Percentiles rank a stretch among this genome's conserved stretches.
Evolutionary conservation across 192 early-diverging fungal genomes (phyloP).

Genomic region (Backusella psychrophila): DNA sequence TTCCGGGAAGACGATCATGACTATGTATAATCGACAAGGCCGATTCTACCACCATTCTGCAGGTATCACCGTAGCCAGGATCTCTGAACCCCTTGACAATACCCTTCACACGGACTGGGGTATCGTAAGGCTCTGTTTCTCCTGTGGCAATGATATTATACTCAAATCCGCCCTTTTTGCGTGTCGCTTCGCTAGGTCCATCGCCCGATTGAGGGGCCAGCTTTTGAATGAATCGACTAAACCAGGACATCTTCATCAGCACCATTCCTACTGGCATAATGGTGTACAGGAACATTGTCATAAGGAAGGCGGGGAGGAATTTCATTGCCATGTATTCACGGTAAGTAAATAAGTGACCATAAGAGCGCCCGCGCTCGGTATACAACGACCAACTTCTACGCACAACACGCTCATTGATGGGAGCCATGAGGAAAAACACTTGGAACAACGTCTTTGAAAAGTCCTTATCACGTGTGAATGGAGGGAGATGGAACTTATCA

Average conservation of each 20-base stretch:
- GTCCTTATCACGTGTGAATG: conserved; percentile 50
- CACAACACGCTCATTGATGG: conserved; percentile 61
- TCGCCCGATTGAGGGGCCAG: conserved; percentile 66
- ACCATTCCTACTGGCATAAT: conserved; percentile 34
- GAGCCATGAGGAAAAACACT: conserved; percentile 59
- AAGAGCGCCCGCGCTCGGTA: conserved; percentile 33
- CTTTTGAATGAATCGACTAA: conserved; percentile 42
- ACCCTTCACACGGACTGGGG: conserved; percentile 41
- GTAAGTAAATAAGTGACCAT: conserved; percentile 42
- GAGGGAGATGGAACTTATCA: conserved; percentile 25
- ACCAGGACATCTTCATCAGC: conserved; percentile 43
- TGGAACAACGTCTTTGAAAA: conserved; percentile 52
- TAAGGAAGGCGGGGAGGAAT: conserved; percentile 35
- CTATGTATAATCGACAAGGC: conserved; percentile 73
- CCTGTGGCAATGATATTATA: conserved; percentile 47
- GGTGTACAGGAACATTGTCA: conserved; percentile 44
- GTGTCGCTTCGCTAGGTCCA: conserved; percentile 60
- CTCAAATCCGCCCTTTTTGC: conserved; percentile 52
- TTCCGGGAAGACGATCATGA: conserved; percentile 46
- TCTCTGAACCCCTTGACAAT: conserved; percentile 57
- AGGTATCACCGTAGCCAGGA: conserved; percentile 82
- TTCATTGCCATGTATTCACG: conserved; percentile 58
- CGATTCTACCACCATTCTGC: conserved; percentile 72
- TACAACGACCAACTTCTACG: conserved; percentile 57
- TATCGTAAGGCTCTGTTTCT: conserved; percentile 43